Evolutionary conservation across 1,284 basidiomycete genomes (phyloP).

Genomic region (Melampsora larici-populina): DNA sequence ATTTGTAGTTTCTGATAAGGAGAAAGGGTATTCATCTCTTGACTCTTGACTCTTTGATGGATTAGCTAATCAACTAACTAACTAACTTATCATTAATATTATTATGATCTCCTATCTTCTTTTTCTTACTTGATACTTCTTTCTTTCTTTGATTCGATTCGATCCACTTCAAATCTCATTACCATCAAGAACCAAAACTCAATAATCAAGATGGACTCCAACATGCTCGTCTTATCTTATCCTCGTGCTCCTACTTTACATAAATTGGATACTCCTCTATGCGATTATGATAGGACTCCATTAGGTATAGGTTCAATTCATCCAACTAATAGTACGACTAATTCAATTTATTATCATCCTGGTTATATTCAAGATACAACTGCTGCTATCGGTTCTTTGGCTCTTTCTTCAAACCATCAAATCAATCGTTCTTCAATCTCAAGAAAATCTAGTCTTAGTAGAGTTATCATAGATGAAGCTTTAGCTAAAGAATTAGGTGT

Average conservation of each 20-base stretch:
- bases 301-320: neutral
- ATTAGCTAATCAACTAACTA: no score
- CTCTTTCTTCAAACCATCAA: neutral
- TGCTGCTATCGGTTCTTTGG: neutral
- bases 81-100: no score
- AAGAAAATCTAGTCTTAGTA: neutral
- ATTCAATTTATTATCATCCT: neutral
- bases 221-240: neutral
- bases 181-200: no score
- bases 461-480: no score
- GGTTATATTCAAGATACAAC: no score
- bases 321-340: neutral
- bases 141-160: no score
- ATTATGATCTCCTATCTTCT: no score
- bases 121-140: no score
- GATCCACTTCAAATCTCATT: no score
- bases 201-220: neutral
- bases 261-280: neutral
- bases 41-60: no score
- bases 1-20: no score
- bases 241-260: slow-evolving; percentile 7
- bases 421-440: neutral
- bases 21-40: no score
- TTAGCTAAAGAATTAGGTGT: neutral
- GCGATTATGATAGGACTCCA: neutral